Percentiles rank a stretch among this genome's conserved stretches.
Conservation (phyloP, 768 basidiomycete species). For the Crepidotus variabilis region DNA sequence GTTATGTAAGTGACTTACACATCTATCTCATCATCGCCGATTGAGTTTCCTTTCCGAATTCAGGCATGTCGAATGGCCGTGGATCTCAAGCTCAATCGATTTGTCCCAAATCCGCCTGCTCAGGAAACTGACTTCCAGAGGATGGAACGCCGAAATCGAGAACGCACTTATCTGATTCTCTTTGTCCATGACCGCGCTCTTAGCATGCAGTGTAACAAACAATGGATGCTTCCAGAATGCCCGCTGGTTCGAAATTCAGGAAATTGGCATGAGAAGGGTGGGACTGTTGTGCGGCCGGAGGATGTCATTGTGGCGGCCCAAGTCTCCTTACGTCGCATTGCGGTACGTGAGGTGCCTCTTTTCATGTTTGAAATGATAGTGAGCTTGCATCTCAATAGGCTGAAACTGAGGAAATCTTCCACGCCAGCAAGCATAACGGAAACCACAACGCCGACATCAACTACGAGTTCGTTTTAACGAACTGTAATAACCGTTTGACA, state of each 20-base stretch:
- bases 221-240: slow-evolving; percentile 88
- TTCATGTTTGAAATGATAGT: not conserved
- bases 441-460: slow-evolving; percentile 60
- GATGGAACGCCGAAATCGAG: slow-evolving; percentile 77
- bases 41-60: slow-evolving; percentile 8
- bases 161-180: slow-evolving; percentile 81
- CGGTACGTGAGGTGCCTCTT: slow-evolving; percentile 43
- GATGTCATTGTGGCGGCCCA: slow-evolving; percentile 80
- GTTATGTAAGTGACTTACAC: slow-evolving; percentile 53
- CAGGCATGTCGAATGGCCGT: slow-evolving; percentile 88
- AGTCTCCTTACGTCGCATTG: slow-evolving; percentile 72
- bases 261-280: slow-evolving; percentile 68
- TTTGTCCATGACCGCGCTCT: slow-evolving; percentile 86
- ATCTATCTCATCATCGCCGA: slow-evolving; percentile 5
- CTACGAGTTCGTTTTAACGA: slow-evolving; percentile 66
- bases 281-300: slow-evolving; percentile 54
- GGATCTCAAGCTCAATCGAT: slow-evolving; percentile 77
- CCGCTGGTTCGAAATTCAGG: slow-evolving; percentile 68
- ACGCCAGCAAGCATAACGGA: slow-evolving; percentile 40
- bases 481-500: slow-evolving; percentile 68
- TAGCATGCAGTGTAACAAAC: slow-evolving; percentile 81
- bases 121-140: slow-evolving; percentile 64
- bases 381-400: slow-evolving; percentile 37
- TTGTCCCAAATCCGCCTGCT: slow-evolving; percentile 46
- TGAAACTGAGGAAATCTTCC: slow-evolving; percentile 76